Evolutionary conservation across 179 eudicot genomes (phyloP), one percentile per base, ranked within the genome.

Genomic region (Carnegiea gigantea): DNA sequence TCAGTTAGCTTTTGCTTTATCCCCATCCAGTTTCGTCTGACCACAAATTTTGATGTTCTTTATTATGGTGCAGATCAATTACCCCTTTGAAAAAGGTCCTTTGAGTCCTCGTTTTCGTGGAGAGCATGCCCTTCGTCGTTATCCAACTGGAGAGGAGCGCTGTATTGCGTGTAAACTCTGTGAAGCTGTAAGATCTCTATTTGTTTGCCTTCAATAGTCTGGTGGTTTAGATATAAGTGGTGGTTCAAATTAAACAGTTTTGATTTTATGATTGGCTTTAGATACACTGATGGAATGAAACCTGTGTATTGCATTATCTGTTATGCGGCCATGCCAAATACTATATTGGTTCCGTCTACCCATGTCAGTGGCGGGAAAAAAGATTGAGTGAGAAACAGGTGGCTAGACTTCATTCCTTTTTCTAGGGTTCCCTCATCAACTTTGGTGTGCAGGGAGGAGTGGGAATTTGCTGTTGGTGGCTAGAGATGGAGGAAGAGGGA

Each of bases 91-190:
- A 86, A 95, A 95, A 75, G 99, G 99, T 70, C 99, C 98, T 65
- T 85, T 94, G 87, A 94, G 98, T 83, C 97, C 99, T 44, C 98
- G 98, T 84, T 92, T 95, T 76, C 97, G 99, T 82, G 99, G 99
- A 84, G 98, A 94, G 82, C 99, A 95, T 84, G 97, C 98, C 70
- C 98, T 95, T 43, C 90, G 97, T 78, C 94, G 97, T 79, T 95
- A 95, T 84, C 92, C 98, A 72, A 95, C 98, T 79, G 98, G 99
- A 75, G 99, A 95, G 90, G 99, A 95, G 78, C 95, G 99, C 57
- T 95, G 99, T 90, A 95, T 95, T 87, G 98, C 99, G 72, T 92
- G 97, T 84, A 95, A 95, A 91, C 92, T 95, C 18, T 95, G 98
- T 82, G 97, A 95, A 90, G 99, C 97, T 88, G 98, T 95, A 89